Evolutionary conservation across 352 stramenopile genomes (phyloP), one percentile per base, ranked within the genome.

Genomic region (Globisporangium ultimum): DNA sequence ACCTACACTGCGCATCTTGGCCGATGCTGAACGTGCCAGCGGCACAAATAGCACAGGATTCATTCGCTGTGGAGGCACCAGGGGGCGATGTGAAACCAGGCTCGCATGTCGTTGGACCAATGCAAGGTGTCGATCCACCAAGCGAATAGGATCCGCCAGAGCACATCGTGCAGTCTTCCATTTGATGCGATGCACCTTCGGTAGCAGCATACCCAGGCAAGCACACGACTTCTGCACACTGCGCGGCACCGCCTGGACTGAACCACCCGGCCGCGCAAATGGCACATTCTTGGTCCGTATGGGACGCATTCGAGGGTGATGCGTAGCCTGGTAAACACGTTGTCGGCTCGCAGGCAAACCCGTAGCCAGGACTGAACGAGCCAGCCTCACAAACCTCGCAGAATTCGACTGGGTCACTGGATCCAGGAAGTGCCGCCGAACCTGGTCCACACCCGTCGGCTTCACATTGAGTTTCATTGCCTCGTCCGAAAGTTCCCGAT

Each of bases 381-480:
- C 74, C 74, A 3, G 74, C 63, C 0, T 41, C 15, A 51, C 74
- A 84, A 0, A 67, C 55, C 36, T 68, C 43, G 41, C 74, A 84
- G 18, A 70, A 72, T 18, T 63, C 60, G 4, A 68, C 15, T 1
- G 71, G 58, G 45, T 76, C 66, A 36, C 58, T 68, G 13, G 74
- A 68, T 3, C 68, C 68, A 8, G 45, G 55, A 8, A 57, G 68
- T 1, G 68, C 48, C 1, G 68, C 64, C 1, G 68, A 66, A 28
- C 71, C 71, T 20, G 71, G 61, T n/a, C 34, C 57, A 48, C 71
- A 80, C 6, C 53, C 7, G 53, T 76, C 69, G 9, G 62, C 47
- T 51, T 34, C 41, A 40, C 71, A 80, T 58, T 75, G 68, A 13
- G 68, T 71, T 41, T 72, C 57, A 49, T 80, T 80, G 24, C 68